These are phyloP conservation scores for Pythium volutum DNA, from an alignment of 352 stramenopile species.

Conservation along the genomic window DNA sequence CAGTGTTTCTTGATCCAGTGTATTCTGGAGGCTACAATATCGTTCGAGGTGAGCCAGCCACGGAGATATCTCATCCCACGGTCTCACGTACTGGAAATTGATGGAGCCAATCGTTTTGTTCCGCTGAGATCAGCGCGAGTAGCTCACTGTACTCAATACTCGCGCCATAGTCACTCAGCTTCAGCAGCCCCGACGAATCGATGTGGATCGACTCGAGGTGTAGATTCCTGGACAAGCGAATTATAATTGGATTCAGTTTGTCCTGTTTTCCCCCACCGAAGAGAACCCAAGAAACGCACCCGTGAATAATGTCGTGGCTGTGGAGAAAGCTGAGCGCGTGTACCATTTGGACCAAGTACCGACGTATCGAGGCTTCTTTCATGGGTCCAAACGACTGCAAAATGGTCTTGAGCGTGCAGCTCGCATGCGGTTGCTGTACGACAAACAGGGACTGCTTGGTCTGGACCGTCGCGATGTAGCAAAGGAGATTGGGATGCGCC, in stretches of 20 bases:
- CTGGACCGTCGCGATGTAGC: constrained; percentile 38
- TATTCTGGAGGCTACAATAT: constrained; percentile 18
- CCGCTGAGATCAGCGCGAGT: neutral
- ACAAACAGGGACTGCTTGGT: constrained; percentile 33
- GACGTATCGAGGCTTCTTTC: constrained; percentile 67
- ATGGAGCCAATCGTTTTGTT: constrained; percentile 23
- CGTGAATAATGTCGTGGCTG: constrained; percentile 37
- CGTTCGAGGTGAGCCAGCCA: neutral
- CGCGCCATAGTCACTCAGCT: constrained; percentile 53
- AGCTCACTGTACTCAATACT: neutral
- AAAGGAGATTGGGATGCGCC: constrained; percentile 41
- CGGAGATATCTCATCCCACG: neutral
- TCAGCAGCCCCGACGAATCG: constrained; percentile 53
- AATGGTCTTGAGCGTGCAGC: constrained; percentile 55
- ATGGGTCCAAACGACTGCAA: constrained; percentile 66
- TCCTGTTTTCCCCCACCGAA: too few species aligned
- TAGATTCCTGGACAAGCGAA: constrained; percentile 40
- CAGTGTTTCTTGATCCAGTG: constrained; percentile 22
- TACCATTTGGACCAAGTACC: constrained; percentile 60
- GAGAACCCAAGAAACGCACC: constrained; percentile 23
- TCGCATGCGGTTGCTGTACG: constrained; percentile 33
- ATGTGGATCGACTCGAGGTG: constrained; percentile 51
- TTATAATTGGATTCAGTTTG: too few species aligned
- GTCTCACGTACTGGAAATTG: constrained; percentile 1
- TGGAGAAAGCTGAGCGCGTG: constrained; percentile 54